Conservation (phyloP, 306 rosid species). For the Calophaca sinica region DNA sequence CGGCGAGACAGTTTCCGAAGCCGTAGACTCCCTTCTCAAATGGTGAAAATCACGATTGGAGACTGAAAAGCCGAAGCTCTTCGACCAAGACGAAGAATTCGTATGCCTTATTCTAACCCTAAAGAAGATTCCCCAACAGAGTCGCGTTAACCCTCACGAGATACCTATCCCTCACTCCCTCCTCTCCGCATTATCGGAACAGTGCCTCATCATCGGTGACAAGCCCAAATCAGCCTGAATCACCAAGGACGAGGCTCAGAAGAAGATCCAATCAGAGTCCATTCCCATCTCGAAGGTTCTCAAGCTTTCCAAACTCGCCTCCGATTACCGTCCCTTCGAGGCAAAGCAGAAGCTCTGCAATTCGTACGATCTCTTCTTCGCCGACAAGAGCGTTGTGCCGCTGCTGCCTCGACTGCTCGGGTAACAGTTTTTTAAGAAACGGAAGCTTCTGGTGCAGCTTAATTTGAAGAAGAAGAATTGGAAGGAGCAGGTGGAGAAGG, state of each 20-base stretch:
- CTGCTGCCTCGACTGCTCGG: constrained; percentile 67
- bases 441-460: constrained; percentile 81
- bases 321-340: constrained; percentile 77
- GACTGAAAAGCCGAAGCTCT: constrained; percentile 64
- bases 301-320: constrained; percentile 70
- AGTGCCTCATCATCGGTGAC: constrained; percentile 82
- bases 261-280: constrained; percentile 63
- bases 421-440: constrained; percentile 77
- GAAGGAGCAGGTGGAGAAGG: constrained; percentile 79
- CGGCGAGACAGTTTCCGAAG: constrained; percentile 46
- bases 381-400: constrained; percentile 66
- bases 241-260: constrained; percentile 55
- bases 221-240: constrained; percentile 59
- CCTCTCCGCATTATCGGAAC: constrained; percentile 53
- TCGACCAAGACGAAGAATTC: constrained; percentile 64
- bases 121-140: constrained; percentile 62
- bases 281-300: constrained; percentile 66
- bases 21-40: constrained; percentile 69
- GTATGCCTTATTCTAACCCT: constrained; percentile 67
- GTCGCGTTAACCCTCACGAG: constrained; percentile 69
- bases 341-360: constrained; percentile 72
- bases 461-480: constrained; percentile 73
- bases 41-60: constrained; percentile 60
- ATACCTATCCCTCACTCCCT: constrained; percentile 69
- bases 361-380: constrained; percentile 71